Base-by-base conservation (phyloP, 2,329 filamentous ascomycete genomes). In the Fusarium albidum region DNA sequence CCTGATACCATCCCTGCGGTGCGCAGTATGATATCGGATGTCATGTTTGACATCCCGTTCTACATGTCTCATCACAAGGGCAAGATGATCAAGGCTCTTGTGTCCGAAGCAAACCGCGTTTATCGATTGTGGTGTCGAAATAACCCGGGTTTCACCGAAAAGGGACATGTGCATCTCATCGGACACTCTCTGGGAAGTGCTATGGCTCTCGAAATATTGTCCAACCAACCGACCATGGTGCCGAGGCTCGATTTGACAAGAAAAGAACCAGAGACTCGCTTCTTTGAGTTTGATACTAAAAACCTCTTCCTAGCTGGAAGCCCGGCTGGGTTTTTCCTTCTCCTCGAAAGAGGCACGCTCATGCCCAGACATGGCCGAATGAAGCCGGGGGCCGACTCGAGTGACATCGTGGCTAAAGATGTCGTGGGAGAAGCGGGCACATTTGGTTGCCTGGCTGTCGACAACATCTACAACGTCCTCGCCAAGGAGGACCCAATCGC, bases 31-130 rank as follows among this genome's bases (percentile, higher is more conserved):
- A 96, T 99, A 56, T 96, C 91, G 34, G 95, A 99, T 71, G 92
- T 99, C 65, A 97, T 99, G 92, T 88, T 98, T 42, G 95, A 99
- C 70, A 94, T 99, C 42, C 95, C 95, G 0, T 98, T 96, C 70
- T 99, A 98, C 75, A 88, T 99, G 75, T 98, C 94, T 1, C 90
- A 96, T 53, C 94, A 98, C 74, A 96, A 98, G 68, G 85, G 88
- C 5, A 96, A 92, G 72, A 98, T 99, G 93, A 90, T 96, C 43
- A 83, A 88, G 35, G 93, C 95, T 1, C 87, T 97, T 40, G 88
- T 96, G 33, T 83, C 83, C 52, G 95, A 99, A 75, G 94, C 95
- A 8, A 99, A 99, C 68, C 85, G 94, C 6, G 91, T 99, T n/a
- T 98, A 96, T 70, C 85, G 90, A 14, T 81, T 98, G 2, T 99